Percentiles rank a stretch among this genome's conserved stretches.
Evolutionary conservation across 108 stramenopile genomes (phyloP).

Genomic region (Conticribra weissflogii): DNA sequence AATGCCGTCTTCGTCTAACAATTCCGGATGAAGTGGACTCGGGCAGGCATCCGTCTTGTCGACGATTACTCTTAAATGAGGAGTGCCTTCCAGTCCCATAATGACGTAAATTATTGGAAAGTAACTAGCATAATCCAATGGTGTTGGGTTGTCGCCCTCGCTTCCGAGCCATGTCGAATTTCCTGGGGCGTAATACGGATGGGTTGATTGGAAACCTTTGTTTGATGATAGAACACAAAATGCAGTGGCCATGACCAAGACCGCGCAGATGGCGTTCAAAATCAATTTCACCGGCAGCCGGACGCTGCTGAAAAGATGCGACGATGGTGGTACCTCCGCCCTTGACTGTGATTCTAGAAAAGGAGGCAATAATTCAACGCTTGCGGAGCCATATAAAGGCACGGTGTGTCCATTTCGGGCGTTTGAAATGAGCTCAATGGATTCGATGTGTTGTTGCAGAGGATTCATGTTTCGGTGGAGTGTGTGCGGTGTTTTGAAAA

Average conservation of each 20-base stretch:
- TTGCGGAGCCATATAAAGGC: no score
- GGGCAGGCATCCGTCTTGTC: constrained; percentile 10
- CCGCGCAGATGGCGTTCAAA: background rate
- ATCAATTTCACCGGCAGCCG: no score
- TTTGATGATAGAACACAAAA: background rate
- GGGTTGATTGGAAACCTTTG: background rate
- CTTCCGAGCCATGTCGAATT: constrained; percentile 16
- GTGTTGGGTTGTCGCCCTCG: background rate
- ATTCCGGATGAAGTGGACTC: constrained; percentile 1
- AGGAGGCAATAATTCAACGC: no score
- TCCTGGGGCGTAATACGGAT: constrained; percentile 10
- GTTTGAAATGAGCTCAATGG: background rate
- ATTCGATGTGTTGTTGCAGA: background rate
- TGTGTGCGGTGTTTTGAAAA: no score
- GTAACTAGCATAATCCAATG: constrained; percentile 13
- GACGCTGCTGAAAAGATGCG: no score
- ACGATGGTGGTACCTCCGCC: no score
- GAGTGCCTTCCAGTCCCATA: constrained; percentile 10
- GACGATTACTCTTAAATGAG: constrained; percentile 19
- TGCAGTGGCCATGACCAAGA: background rate
- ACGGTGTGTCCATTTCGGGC: background rate
- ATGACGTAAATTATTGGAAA: constrained; percentile 27
- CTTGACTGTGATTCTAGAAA: no score
- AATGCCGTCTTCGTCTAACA: constrained; percentile 2
- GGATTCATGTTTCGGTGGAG: no score